Percentiles rank a stretch among this genome's conserved stretches.
phyloP scores from a whole-genome alignment of 2,329 filamentous ascomycete species.

The Boeremia lycopersici region DNA sequence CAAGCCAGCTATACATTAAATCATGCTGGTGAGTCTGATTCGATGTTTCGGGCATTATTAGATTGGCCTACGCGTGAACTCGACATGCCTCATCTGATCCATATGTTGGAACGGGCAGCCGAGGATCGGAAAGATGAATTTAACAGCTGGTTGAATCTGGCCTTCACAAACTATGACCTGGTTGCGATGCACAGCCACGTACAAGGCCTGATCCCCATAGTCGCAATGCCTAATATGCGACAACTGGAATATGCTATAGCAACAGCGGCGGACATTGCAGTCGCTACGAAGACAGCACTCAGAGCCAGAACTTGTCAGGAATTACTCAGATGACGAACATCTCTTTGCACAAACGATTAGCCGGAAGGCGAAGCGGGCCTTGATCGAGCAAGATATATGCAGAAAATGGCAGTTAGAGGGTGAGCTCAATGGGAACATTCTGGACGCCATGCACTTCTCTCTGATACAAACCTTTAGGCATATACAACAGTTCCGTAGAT shows the following conservation, averaged over 20 bases:
- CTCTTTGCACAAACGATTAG: background rate
- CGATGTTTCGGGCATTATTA: background rate
- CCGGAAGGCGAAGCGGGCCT: background rate
- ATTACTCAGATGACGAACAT: background rate
- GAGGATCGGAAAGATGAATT: background rate
- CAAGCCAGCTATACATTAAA: background rate
- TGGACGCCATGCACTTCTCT: background rate
- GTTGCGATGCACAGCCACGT: background rate
- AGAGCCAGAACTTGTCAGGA: background rate
- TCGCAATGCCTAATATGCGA: background rate
- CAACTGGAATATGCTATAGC: background rate
- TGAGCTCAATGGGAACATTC: background rate
- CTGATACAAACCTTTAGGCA: background rate
- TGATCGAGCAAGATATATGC: constrained; percentile 5
- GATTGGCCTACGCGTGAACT: background rate
- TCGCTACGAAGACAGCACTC: background rate
- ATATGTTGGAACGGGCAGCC: background rate
- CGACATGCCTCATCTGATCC: background rate
- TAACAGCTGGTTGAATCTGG: background rate
- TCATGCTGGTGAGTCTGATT: background rate
- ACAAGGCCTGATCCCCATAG: background rate
- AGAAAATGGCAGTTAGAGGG: background rate
- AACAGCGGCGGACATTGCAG: background rate
- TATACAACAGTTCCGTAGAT: background rate
- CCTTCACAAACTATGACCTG: background rate